Evolutionary conservation across 805 yeast genomes (phyloP), one percentile per base, ranked within the genome.

Genomic region (Kodamaea kaohsiungensis): DNA sequence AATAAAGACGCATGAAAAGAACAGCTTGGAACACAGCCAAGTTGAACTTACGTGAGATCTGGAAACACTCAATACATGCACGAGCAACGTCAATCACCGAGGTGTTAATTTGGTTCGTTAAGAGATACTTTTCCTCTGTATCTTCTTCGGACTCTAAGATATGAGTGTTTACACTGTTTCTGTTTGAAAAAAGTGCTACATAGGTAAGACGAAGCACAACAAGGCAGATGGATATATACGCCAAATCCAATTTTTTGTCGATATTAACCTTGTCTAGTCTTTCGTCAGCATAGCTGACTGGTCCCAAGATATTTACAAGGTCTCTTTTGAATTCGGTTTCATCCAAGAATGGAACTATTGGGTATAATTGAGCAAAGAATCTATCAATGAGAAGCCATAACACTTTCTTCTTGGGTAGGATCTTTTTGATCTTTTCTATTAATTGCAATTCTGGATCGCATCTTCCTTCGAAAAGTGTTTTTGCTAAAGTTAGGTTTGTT

Each of bases 261-360:
- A 74, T 59, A 37, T 65, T 68, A 7, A 75, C 50, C 38, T 59
- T 61, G 7, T 54, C 54, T 5, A 69, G 49, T 3, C 54, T 55
- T 12, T 55, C 61, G 43, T 67, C 71, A 12, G 54, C 62, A 43
- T 59, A 59, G 7, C 58, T 56, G 18, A 56, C 61, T 1, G 64
- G 59, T 17, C 85, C 87, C 33, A 85, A 67, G 6, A 84, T 76
- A 19, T 74, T 63, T 1, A 69, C 59, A 15, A 84, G 65, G 48
- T 78, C 77, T 16, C 59, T 59, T 51, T 76, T 76, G 63, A 83
- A 82, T 8, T 72, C 72, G 51, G 60, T 70, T 63, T 87, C 90
- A 65, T 87, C 91, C 35, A 87, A 68, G 57, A 80, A 84, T 2
- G 95, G 92, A 60, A 87, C 73, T 53, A 80, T 85, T 12, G 88